These are phyloP conservation scores for Trypanosoma conorhini DNA, from an alignment of 208 protist genomes.

Conservation along the genomic window DNA sequence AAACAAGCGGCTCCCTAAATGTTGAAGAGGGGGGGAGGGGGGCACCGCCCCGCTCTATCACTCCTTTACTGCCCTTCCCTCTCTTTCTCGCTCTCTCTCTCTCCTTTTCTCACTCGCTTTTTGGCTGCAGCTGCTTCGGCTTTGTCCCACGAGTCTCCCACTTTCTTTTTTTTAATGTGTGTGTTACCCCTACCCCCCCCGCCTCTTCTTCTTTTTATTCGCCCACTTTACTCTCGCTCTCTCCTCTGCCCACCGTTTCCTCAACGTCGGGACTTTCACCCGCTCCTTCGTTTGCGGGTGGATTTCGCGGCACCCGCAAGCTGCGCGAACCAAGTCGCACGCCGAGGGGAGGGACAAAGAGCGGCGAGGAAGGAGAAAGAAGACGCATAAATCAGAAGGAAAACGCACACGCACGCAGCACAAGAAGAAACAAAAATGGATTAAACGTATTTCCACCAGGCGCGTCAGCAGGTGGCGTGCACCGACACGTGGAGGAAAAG, in stretches of 20 bases:
- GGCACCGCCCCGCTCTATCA: no score
- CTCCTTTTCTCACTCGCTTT: no score
- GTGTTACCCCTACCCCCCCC: neutral
- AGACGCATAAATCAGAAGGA: neutral
- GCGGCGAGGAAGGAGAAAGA: neutral
- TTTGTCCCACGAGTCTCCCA: neutral
- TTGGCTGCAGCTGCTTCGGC: no score
- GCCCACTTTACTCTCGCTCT: neutral
- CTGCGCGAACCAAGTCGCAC: no score
- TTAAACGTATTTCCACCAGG: no score
- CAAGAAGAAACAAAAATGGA: conserved; percentile 31
- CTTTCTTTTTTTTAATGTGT: neutral
- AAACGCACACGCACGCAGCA: conserved; percentile 23
- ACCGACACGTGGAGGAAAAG: no score
- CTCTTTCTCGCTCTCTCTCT: no score
- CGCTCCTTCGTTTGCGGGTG: neutral
- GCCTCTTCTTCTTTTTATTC: neutral
- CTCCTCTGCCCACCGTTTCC: neutral
- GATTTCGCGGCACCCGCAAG: neutral
- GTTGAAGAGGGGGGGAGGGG: no score
- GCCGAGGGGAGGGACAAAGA: neutral
- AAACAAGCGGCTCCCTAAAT: neutral
- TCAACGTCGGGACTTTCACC: neutral
- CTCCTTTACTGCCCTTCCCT: no score
- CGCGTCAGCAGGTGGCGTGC: no score